Base-by-base conservation (phyloP, 257 asterid species). In the Penstemon newberryi region DNA sequence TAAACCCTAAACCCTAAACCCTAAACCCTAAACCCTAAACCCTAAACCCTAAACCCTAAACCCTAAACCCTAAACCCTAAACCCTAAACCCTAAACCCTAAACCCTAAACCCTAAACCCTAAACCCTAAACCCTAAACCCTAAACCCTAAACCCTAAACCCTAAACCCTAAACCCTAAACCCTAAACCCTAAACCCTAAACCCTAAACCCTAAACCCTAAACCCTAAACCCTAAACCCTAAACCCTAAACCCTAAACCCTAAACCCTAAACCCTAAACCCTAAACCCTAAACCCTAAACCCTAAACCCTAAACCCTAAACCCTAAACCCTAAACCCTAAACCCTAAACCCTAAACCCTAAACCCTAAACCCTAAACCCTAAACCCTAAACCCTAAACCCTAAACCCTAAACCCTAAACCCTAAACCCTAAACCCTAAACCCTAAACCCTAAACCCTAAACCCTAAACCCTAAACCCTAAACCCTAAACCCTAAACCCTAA, bases 231-330 rank as follows among this genome's bases (percentile, higher is more conserved):
- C 72, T 45, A 55, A 72, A 64, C 65, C 77, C 77, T 33, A 65
- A 72, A 55, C 68, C 77, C 72, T 56, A 56, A 73, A 65, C 72
- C 77, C 72, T 46, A 73, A 73, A 56, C 77, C 77, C 72, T 65
- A 15, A 65, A 67, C 77, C 72, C 39, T 56, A 73, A 56, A 67
- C 77, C 71, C 55, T 15, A 72, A 64, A 68, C 77, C 77, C 71
- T 63, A 72, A 72, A 59, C 50, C 71, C 77, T 52, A 63, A 15
- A 15, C 18, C 18, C 18, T 15, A 15, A 15, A 15, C 18, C 18
- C 18, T 15, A 15, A 72, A 64, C 77, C 77, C 71, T 64, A 72
- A 72, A 64, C 72, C 77, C 77, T 66, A 65, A 73, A 73, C 18
- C 18, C 18, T 15, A 15, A 15, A 15, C 18, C 18, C 18, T 15